phyloP scores from a whole-genome alignment of 2,329 filamentous ascomycete genomes.

The Ascocoryne sarcoides region DNA sequence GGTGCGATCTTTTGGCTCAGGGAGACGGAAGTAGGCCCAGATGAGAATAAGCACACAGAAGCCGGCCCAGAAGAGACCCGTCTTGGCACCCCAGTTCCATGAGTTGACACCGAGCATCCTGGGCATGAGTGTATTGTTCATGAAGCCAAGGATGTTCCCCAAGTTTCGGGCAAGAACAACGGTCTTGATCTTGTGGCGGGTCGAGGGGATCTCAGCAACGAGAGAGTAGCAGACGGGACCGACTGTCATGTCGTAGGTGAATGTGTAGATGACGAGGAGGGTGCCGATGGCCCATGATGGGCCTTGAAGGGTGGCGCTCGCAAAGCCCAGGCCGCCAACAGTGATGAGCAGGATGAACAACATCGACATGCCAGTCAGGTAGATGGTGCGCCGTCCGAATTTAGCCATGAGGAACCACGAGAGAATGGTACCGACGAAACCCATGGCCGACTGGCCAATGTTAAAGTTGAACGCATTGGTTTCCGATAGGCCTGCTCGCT shows the following conservation, averaged over 20 bases:
- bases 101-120: background rate
- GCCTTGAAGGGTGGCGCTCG: too few species aligned
- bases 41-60: conserved; percentile 73
- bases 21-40: conserved; percentile 75
- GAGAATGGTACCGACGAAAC: conserved; percentile 40
- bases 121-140: background rate
- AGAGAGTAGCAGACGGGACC: background rate
- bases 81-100: conserved; percentile 80
- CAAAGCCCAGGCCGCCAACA: background rate
- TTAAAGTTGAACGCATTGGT: conserved; percentile 44
- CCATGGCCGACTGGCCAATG: conserved; percentile 31
- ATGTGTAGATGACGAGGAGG: background rate
- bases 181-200: background rate
- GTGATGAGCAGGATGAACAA: conserved; percentile 59
- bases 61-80: conserved; percentile 81
- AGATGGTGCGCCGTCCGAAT: conserved; percentile 48
- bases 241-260: background rate
- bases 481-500: conserved; percentile 47
- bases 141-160: background rate
- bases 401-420: conserved; percentile 40
- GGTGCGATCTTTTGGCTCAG: conserved; percentile 68
- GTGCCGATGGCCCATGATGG: background rate
- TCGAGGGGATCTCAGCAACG: background rate
- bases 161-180: background rate
- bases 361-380: conserved; percentile 64